Evolutionary conservation across 495 filamentous ascomycete species (phyloP).

Genomic region (Penicillium atrosanguineum): DNA sequence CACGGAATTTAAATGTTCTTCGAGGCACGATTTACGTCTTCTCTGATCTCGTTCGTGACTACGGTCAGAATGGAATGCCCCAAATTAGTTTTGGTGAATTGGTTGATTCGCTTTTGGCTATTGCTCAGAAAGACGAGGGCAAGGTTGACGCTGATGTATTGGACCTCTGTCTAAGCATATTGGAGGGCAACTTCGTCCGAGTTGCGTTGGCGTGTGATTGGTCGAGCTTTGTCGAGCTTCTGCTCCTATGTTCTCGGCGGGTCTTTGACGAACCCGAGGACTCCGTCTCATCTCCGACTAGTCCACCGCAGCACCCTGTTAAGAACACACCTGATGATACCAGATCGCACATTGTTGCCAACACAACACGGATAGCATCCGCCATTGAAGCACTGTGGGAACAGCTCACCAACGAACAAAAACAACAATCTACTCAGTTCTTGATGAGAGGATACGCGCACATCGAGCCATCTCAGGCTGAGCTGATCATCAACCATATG

Average conservation of each 20-base stretch:
- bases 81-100: constrained; percentile 46
- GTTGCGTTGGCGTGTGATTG: constrained; percentile 37
- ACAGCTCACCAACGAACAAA: constrained; percentile 38
- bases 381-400: constrained; percentile 43
- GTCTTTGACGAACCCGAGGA: constrained; percentile 37
- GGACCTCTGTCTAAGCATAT: constrained; percentile 40
- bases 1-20: constrained; percentile 59
- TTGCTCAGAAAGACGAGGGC: constrained; percentile 50
- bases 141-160: constrained; percentile 57
- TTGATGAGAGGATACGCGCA: constrained; percentile 38
- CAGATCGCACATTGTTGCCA: constrained; percentile 39
- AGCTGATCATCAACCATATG: constrained; percentile 40
- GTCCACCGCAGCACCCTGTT: constrained; percentile 18
- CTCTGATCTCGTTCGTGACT: constrained; percentile 53
- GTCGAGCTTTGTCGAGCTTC: constrained; percentile 34
- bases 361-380: constrained; percentile 38
- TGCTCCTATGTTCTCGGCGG: constrained; percentile 67
- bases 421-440: constrained; percentile 35
- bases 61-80: constrained; percentile 63
- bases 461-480: constrained; percentile 43
- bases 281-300: constrained; percentile 14
- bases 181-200: constrained; percentile 37
- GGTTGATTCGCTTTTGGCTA: constrained; percentile 56
- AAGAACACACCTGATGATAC: constrained; percentile 34
- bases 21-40: constrained; percentile 69